Base-by-base conservation (phyloP, 495 filamentous ascomycete species). In the Podospora didyma region DNA sequence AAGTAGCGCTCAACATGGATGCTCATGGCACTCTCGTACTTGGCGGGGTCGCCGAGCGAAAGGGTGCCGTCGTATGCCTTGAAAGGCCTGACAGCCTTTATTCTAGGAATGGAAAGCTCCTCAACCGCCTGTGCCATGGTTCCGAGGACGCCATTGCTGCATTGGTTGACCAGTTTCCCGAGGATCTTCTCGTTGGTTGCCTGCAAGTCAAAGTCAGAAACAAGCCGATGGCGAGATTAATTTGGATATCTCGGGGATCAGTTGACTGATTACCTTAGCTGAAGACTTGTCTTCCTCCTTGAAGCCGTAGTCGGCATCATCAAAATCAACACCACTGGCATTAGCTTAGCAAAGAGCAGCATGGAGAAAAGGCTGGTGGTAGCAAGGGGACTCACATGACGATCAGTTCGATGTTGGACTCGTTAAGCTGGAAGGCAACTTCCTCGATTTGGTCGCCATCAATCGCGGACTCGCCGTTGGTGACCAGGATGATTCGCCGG, bases 1-100 rank as follows among this genome's bases (percentile, higher is more conserved):
- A 89, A 91, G 69, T 92, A 97, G 39, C 95, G 84, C 68, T 96
- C 90, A 2, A 99, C 88, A 48, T 90, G 83, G 64, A 99, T 96
- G 47, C 80, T 79, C 54, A 97, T 54, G 9, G 92, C 88, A 16
- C 85, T 84, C n/a, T 88, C 82, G 61, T 89, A 94, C 35, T 85
- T 78, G 31, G 76, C 68, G 1, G 85, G 78, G 65, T 97, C 84
- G 1, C 95, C 95, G 23, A 99, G 82, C 0, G 85, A 88, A 37
- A 97, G 81, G 5, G 75, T 73, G 2, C 95, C 93, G 61, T 89
- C 89, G 67, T 89, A 99, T 2, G 83, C 85, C 51, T 84, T 80
- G 51, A 89, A 85, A 21, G 89, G 87, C 59, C 82, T 81, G 1
- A 85, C 79, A 6, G 74, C 65, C 69, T 96, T 97, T 55, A 92